Evolutionary conservation across 495 filamentous ascomycete genomes (phyloP), one percentile per base, ranked within the genome.

Genomic region (Niebla homalea): DNA sequence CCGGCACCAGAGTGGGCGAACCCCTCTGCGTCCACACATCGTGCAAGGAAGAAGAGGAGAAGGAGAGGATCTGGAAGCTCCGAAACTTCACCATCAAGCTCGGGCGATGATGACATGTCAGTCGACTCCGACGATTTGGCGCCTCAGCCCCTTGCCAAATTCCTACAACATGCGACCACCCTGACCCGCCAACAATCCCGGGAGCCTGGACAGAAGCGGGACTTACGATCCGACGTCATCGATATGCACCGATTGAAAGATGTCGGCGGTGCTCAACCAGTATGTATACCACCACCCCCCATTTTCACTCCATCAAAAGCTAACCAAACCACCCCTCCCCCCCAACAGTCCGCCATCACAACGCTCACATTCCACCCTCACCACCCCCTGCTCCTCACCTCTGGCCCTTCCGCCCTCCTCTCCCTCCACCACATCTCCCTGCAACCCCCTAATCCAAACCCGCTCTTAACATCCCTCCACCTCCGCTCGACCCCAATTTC

Each of bases 291-390:
- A 60, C 57, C 58, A 37, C 14, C n/a, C 12, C 23, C 4, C 29
- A 38, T 4, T n/a, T 20, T 35, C 11, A 18, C 23, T 22, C 23
- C 23, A 11, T 48, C 21, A 21, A 12, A n/a, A 25, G 23, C 51
- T 52, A 26, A 78, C 50, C 70, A 74, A 51, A 68, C n/a, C n/a
- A 74, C 42, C 67, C 70, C 51, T 53, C 60, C 5, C 21, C 44
- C 14, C 5, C 20, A 23, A 70, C 64, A 83, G 70, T 93, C 87
- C 15, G 77, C 85, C 14, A 78, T 96, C 59, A 81, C 81, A 20
- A 87, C 87, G 16, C 80, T 98, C 36, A 73, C 73, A 14, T 95
- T 96, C 75, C 92, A 98, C 69, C 89, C 90, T 26, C 70, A 74
- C 47, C 81, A 87, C 57, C 87, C 92, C 2, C 79, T 98, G 32